phyloP scores from a whole-genome alignment of 257 asterid species.

The Anisodus tanguticus region DNA sequence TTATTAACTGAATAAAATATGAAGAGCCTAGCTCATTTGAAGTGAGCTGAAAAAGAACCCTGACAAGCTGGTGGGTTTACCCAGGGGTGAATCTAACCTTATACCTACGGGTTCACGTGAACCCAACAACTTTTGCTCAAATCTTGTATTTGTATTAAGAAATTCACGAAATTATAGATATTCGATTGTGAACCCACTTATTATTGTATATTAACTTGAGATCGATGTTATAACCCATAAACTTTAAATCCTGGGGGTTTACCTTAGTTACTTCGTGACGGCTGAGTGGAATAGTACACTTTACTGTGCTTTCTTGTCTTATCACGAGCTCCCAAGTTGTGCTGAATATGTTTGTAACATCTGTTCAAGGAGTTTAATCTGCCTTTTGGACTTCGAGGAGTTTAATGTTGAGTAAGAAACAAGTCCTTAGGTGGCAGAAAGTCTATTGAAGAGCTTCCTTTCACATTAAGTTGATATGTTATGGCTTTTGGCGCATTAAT shows the following conservation, averaged over 20 bases:
- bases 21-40: not conserved
- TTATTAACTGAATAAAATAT: not conserved
- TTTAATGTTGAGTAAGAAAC: constrained; percentile 9
- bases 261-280: not conserved
- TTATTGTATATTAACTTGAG: too few species aligned
- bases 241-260: too few species aligned
- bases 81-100: not conserved
- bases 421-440: not conserved
- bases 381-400: not conserved
- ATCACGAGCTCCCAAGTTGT: not conserved
- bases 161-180: too few species aligned
- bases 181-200: too few species aligned
- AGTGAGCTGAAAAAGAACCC: not conserved
- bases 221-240: too few species aligned
- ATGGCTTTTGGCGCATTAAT: not conserved
- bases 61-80: not conserved
- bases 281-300: not conserved
- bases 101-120: too few species aligned
- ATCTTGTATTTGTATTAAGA: too few species aligned
- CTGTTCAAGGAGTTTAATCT: not conserved
- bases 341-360: constrained; percentile 3
- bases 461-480: not conserved
- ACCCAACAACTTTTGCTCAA: too few species aligned
- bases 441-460: not conserved
- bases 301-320: not conserved